Evolutionary conservation across 164 flowering plant genomes (phyloP).

Genomic region (Litsea cubeba): DNA sequence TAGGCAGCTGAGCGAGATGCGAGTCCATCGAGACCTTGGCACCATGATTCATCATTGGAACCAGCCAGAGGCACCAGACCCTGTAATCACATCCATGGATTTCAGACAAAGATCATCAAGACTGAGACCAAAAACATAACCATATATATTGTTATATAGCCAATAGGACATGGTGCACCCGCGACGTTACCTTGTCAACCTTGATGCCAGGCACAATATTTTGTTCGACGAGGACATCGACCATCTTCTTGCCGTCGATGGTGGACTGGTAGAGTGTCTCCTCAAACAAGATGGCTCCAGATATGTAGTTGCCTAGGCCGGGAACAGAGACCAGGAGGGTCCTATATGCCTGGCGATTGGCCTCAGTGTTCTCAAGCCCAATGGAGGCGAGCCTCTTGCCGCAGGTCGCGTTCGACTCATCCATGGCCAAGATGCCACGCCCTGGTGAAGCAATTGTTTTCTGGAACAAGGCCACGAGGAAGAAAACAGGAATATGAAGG

Average conservation of each 20-base stretch:
- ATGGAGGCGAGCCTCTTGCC: constrained; percentile 88
- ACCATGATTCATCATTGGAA: constrained; percentile 18
- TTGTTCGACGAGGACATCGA: not conserved
- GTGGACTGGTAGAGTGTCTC: constrained; percentile 6
- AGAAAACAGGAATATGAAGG: not conserved
- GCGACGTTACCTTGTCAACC: not conserved
- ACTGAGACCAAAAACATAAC: not conserved
- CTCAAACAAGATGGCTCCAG: constrained; percentile 2
- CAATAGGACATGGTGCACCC: not conserved
- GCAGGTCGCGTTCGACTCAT: constrained; percentile 88
- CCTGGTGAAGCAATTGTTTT: constrained; percentile 82
- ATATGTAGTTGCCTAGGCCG: constrained; percentile 76
- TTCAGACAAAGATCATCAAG: not conserved
- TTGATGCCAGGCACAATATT: constrained; percentile 3
- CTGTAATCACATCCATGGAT: not conserved
- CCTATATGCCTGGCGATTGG: constrained; percentile 87
- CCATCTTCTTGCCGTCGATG: not conserved
- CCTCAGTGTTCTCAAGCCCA: constrained; percentile 91
- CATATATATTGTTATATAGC: not conserved
- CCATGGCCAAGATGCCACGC: constrained; percentile 91
- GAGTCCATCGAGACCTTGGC: constrained; percentile 19
- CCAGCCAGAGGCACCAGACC: constrained; percentile 15
- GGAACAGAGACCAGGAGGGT: constrained; percentile 75
- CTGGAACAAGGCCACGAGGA: constrained; percentile 22
- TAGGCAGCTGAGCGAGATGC: constrained; percentile 14